A percentile compares a stretch with the other conserved stretches of the same genome.
Conservation (phyloP, 108 stramenopile species). For the Fragilaria crotonensis region DNA sequence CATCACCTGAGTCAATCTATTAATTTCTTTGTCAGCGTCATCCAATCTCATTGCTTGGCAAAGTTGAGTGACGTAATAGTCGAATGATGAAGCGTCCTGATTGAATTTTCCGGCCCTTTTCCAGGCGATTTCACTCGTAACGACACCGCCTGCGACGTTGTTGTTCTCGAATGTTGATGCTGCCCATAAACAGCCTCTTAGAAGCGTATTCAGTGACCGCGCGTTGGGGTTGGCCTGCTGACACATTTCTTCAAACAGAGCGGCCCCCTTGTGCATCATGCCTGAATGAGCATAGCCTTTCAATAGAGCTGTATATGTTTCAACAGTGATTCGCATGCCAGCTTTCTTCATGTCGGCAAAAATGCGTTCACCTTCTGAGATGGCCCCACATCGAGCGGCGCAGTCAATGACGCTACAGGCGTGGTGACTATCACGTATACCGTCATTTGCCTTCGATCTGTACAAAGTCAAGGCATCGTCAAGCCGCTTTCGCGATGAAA, state of each 20-base stretch:
- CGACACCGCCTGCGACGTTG: conserved; percentile 61
- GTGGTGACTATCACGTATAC: conserved; percentile 68
- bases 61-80: conserved; percentile 63
- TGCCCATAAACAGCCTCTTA: conserved; percentile 82
- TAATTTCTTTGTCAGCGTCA: conserved; percentile 39
- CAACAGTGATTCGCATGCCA: conserved; percentile 21
- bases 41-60: conserved; percentile 58
- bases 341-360: conserved; percentile 8
- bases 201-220: conserved; percentile 72
- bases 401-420: conserved; percentile 77
- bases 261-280: conserved; percentile 48
- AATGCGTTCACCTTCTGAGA: conserved; percentile 42
- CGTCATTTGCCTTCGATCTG: conserved; percentile 27
- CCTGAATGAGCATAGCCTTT: conserved; percentile 78
- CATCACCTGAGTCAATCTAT: conserved; percentile 42
- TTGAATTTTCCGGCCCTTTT: not conserved
- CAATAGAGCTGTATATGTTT: conserved; percentile 69
- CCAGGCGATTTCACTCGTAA: conserved; percentile 70
- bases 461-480: conserved; percentile 59
- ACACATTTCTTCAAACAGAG: conserved; percentile 52
- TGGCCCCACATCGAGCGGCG: conserved; percentile 68
- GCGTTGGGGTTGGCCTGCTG: conserved; percentile 48
- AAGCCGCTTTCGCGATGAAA: conserved; percentile 60
- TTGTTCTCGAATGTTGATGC: conserved; percentile 31
- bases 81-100: conserved; percentile 77